phyloP scores from a whole-genome alignment of 352 stramenopile species.

The Globisporangium splendens region DNA sequence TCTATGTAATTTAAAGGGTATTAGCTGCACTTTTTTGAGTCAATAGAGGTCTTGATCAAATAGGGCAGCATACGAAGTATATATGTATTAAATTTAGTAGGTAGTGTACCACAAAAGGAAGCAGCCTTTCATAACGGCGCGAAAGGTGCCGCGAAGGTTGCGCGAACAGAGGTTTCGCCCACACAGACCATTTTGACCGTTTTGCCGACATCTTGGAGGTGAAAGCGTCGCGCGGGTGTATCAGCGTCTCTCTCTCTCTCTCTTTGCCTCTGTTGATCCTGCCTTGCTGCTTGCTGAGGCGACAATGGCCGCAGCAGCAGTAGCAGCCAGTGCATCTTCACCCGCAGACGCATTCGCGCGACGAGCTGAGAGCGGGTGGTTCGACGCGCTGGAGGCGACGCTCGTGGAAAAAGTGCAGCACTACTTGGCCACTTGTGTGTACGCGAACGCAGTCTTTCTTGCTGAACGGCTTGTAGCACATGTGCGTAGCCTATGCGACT shows the following conservation, averaged over 20 bases:
- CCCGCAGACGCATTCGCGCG: not conserved
- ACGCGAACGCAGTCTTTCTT: conserved; percentile 74
- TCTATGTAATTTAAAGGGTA: too few relatives aligned
- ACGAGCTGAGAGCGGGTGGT: not conserved
- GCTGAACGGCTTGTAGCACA: conserved; percentile 79
- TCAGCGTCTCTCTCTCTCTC: not conserved
- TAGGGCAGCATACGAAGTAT: not conserved
- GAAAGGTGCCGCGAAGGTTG: conserved; percentile 21
- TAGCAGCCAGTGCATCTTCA: not conserved
- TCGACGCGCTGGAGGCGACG: conserved; percentile 39
- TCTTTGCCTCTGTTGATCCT: not conserved
- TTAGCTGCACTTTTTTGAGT: too few relatives aligned
- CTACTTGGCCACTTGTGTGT: conserved; percentile 50
- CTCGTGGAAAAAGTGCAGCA: conserved; percentile 47
- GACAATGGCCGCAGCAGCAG: conserved; percentile 7
- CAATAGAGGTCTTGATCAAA: not conserved
- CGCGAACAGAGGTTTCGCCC: conserved; percentile 13
- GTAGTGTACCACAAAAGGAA: too few relatives aligned
- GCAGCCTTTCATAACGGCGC: too few relatives aligned
- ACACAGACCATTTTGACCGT: not conserved
- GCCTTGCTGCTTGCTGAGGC: conserved; percentile 1
- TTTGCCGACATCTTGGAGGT: not conserved
- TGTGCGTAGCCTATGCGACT: conserved; percentile 27
- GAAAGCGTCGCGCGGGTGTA: not conserved
- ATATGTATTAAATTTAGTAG: too few relatives aligned